Evolutionary conservation across 78 protist species (phyloP).

Genomic region (Thecamonas trahens): DNA sequence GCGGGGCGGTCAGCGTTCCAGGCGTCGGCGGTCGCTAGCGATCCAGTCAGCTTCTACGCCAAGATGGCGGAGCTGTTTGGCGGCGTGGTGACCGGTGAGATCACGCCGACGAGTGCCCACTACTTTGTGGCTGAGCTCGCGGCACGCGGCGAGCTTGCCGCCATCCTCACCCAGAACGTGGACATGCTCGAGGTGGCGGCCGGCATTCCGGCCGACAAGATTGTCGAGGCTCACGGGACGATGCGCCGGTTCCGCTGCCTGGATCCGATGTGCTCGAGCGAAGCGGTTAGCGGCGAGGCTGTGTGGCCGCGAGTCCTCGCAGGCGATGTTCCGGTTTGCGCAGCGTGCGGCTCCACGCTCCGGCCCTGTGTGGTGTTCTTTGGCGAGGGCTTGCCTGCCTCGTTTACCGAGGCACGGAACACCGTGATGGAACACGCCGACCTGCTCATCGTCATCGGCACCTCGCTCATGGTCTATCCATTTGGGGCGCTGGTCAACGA

Average conservation of each 20-base stretch:
- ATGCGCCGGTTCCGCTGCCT: constrained; percentile 27
- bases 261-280: too few species aligned
- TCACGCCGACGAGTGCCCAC: too few species aligned
- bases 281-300: too few species aligned
- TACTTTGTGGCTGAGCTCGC: too few species aligned
- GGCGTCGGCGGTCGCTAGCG: too few species aligned
- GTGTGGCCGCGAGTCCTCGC: too few species aligned
- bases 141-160: not conserved
- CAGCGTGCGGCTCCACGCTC: constrained; percentile 2
- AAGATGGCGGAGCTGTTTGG: too few species aligned
- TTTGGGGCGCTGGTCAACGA: constrained; percentile 32
- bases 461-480: constrained; percentile 59
- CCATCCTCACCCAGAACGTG: constrained; percentile 49
- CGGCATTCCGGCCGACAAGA: constrained; percentile 25
- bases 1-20: too few species aligned
- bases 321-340: too few species aligned
- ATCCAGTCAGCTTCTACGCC: too few species aligned
- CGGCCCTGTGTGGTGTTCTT: constrained; percentile 58
- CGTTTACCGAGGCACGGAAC: too few species aligned
- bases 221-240: constrained; percentile 71
- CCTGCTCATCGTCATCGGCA: constrained; percentile 58
- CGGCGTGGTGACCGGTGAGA: too few species aligned
- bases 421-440: not conserved
- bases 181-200: constrained; percentile 46
- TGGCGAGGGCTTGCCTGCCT: constrained; percentile 58